Evolutionary conservation across 805 yeast species (phyloP), one percentile per base, ranked within the genome.

Genomic region (Candida lessepsii): DNA sequence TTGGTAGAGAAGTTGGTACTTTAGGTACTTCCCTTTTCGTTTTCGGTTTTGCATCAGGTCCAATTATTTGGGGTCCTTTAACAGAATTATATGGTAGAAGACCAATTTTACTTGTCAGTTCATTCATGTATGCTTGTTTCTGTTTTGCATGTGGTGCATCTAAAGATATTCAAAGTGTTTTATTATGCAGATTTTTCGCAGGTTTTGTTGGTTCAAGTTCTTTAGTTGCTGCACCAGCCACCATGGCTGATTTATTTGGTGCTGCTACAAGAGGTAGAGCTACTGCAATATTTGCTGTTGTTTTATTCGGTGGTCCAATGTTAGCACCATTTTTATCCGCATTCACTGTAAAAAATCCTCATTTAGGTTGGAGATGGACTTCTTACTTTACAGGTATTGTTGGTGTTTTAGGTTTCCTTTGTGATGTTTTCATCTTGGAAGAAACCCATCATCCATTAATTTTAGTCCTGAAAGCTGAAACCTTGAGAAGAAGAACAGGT

Each of bases 31-130:
- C 96, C 1, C 44, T 89, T 18, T 90, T 78, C 53, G 96, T 90
- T n/a, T 61, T 88, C 29, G 98, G 97, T 9, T 91, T 89, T 63
- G 97, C 96, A 1, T 75, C 87, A 1, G 96, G 97, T 14, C 98
- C 98, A 3, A 70, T 90, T 37, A 54, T 87, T 26, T 90, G 93
- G 88, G 96, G 62, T 33, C 61, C 62, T 6, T 44, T 56, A 19
- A 47, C 56, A 15, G 61, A 58, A 41, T 59, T 65, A 13, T 52
- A 42, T 50, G 60, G 71, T 33, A 58, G 80, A 30, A 71, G 63
- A 47, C 44, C 56, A 4, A 73, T 76, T 20, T 67, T 75, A 16
- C 46, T 75, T 20, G 38, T 63, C 2, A 78, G 81, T 53, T 69
- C 38, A 14, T 54, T 65, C 28, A 55, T 56, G 10, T 63, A 56